These are phyloP conservation scores for Quercus berberidifolia DNA, from an alignment of 306 rosid species.

Conservation along the genomic window DNA sequence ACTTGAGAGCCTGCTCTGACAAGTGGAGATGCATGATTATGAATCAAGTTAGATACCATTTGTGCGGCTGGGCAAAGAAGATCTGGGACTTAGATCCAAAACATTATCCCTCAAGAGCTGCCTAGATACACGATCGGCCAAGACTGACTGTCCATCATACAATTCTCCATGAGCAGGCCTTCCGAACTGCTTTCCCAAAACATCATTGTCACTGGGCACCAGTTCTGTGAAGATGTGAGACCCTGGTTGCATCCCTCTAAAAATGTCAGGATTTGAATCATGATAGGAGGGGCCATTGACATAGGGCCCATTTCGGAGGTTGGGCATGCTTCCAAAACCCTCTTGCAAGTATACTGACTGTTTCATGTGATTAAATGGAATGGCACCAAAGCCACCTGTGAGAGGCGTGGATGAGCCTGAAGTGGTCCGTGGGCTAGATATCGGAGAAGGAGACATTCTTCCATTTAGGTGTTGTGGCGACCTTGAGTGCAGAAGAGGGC, in stretches of 20 bases:
- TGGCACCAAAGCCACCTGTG: slow-evolving; percentile 71
- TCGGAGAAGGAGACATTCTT: slow-evolving; percentile 91
- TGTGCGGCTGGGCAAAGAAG: slow-evolving; percentile 54
- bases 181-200: slow-evolving; percentile 48
- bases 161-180: slow-evolving; percentile 45
- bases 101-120: slow-evolving; percentile 76
- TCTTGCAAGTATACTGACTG: slow-evolving; percentile 72
- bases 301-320: slow-evolving; percentile 52
- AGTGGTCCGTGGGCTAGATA: slow-evolving; percentile 89
- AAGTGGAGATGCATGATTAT: slow-evolving; percentile 20
- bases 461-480: slow-evolving; percentile 91
- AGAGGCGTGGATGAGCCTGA: slow-evolving; percentile 96
- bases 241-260: slow-evolving; percentile 76
- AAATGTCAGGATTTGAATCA: slow-evolving; percentile 66
- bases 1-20: slow-evolving; percentile 28
- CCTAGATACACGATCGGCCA: slow-evolving; percentile 87
- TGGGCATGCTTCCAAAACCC: slow-evolving; percentile 63
- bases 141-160: slow-evolving; percentile 77
- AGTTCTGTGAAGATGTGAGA: slow-evolving; percentile 63
- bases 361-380: slow-evolving; percentile 64
- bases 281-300: slow-evolving; percentile 50
- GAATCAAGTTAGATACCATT: slow-evolving; percentile 51
- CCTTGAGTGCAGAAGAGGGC: slow-evolving; percentile 92
- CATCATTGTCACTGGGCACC: slow-evolving; percentile 54
- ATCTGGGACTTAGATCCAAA: slow-evolving; percentile 64